phyloP scores from a whole-genome alignment of 148 eudicot genomes.

The Rhododendron kiyosumense region DNA sequence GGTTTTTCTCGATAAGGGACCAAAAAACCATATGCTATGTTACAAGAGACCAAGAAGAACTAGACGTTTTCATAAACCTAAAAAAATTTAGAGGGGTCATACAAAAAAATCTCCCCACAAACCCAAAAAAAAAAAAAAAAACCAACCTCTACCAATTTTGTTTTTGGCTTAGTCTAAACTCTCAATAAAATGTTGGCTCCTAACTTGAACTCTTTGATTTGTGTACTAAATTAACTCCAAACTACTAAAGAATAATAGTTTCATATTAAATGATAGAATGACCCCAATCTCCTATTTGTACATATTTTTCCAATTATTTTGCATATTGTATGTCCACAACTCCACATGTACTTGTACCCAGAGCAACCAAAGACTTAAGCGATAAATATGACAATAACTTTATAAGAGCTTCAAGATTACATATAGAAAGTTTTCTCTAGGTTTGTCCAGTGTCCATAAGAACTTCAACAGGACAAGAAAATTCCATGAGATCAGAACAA shows the following conservation, averaged over 20 bases:
- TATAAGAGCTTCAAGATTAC: not conserved
- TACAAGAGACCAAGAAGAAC: not conserved
- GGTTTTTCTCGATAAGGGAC: not conserved
- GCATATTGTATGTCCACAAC: not conserved
- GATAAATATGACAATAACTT: not conserved
- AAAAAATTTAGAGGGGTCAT: not conserved
- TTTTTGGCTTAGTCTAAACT: not conserved
- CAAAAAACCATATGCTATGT: not conserved
- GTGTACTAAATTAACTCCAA: not conserved
- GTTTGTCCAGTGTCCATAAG: not conserved
- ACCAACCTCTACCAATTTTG: not conserved
- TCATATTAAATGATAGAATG: not conserved
- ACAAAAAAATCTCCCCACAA: not conserved
- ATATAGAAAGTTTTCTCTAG: not conserved
- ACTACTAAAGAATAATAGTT: not conserved
- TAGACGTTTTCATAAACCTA: not conserved
- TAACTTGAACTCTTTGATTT: not conserved
- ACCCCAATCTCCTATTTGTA: not conserved
- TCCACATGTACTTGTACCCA: not conserved
- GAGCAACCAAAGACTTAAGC: not conserved
- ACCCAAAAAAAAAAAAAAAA: not conserved
- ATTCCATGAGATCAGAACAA: constrained; percentile 7
- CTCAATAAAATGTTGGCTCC: not conserved
- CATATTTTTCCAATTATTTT: not conserved
- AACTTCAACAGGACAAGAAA: not conserved